Percentiles rank a stretch among this genome's conserved stretches.
Evolutionary conservation across 768 basidiomycete species (phyloP).

Genomic region (Kwoniella sp.): DNA sequence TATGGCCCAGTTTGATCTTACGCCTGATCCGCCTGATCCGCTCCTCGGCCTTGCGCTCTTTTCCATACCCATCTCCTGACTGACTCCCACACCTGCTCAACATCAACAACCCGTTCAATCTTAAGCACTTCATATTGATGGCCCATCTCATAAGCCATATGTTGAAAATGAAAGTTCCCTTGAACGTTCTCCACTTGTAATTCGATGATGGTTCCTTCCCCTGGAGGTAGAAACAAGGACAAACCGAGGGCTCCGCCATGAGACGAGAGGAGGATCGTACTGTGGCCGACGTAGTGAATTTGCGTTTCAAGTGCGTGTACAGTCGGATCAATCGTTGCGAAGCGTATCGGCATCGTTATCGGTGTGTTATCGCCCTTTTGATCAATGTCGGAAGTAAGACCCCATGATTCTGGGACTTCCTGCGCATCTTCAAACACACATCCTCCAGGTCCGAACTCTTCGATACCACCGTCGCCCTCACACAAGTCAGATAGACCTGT

Average conservation of each 20-base stretch:
- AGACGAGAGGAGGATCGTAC: conserved; percentile 41
- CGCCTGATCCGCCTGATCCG: too few species aligned
- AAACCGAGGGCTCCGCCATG: conserved; percentile 52
- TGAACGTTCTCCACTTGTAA: conserved; percentile 35
- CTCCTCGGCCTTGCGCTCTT: conserved; percentile 3
- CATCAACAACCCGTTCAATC: conserved; percentile 37
- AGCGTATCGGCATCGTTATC: conserved; percentile 31
- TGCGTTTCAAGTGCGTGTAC: conserved; percentile 52
- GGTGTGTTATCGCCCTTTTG: too few species aligned
- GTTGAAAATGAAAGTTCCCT: conserved; percentile 48
- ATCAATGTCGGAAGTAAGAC: neutral
- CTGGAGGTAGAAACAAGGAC: conserved; percentile 48
- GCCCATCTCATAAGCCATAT: conserved; percentile 49
- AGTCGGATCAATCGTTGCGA: conserved; percentile 47
- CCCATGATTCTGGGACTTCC: conserved; percentile 44
- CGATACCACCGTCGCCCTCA: conserved; percentile 1
- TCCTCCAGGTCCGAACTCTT: conserved; percentile 14
- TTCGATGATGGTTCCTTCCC: conserved; percentile 39
- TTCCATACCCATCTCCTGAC: conserved; percentile 23
- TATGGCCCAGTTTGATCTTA: too few species aligned
- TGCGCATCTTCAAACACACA: conserved; percentile 42
- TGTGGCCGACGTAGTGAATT: conserved; percentile 50
- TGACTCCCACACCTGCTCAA: conserved; percentile 42
- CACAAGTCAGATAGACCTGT: conserved; percentile 33
- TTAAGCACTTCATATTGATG: conserved; percentile 35